Base-by-base conservation (phyloP, 352 stramenopile genomes). In the Globisporangium carolinianum region DNA sequence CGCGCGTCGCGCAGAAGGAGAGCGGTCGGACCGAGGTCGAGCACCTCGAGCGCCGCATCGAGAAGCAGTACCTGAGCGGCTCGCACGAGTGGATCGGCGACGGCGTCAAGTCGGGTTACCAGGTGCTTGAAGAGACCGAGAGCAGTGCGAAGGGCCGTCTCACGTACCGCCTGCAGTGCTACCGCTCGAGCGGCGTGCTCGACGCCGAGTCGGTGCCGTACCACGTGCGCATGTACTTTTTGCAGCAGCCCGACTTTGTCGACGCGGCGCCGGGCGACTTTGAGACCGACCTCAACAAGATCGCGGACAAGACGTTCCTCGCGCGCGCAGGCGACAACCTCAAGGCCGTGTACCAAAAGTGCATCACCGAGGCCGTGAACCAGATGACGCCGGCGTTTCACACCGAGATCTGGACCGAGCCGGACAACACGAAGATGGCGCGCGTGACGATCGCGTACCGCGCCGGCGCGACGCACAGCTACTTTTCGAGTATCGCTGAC, bases 181-280 rank as follows among this genome's bases (percentile, higher is more conserved):
- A 93, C 74, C 83, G 83, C 56, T 89, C 79, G 14, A 85, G 69
- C 54, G 83, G 83, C 39, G 77, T 93, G 63, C 62, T 93, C n/a
- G 83, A 93, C 64, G 61, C 80, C 4, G 58, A 69, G n/a, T 56
- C 75, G 12, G 79, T 93, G 56, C 83, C 83, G 4, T 91, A 80
- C 55, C 83, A 93, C 65, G 79, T 93, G 61, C 80, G 83, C 63
- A 86, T 93, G 73, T 93, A 93, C 66, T 93, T 93, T 62, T 55
- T 93, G 49, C 79, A 89, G 58, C 57, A 89, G 62, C 80, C 83
- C 4, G 59, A 89, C 65, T 93, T 76, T 55, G 73, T 81, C 5
- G 68, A 86, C 42, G 68, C 78, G 5, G 82, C 67, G 46, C 73
- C 75, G 37, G 71, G 65, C 15, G 74, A 83, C 57, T 72, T 62